Evolutionary conservation across 2,329 filamentous ascomycete genomes (phyloP), one percentile per base, ranked within the genome.

Genomic region (Colletotrichum sojae): DNA sequence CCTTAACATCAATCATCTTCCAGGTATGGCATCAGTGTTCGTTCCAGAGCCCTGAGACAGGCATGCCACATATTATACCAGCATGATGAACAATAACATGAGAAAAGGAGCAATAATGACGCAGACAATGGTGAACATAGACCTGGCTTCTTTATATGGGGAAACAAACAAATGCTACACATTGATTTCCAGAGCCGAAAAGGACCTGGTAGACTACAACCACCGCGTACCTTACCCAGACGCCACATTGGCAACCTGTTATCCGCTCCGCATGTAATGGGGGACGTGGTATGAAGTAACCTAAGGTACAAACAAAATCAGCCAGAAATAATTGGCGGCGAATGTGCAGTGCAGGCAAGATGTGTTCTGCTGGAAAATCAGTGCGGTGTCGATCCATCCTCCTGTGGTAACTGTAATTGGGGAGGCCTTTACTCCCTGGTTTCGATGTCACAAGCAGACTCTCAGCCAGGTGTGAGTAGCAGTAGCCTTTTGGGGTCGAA

Each of bases 221-320:
- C 64, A 63, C 48, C 67, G 46, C 48, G 59, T 54, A 68, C 67
- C 67, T 70, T 70, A 70, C 67, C 67, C 67, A 58, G 67, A 68
- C 63, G 54, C 63, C 67, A n/a, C 31, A 31, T 48, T 43, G 52
- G 58, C 64, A 63, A 51, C 62, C 48, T 64, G 49, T 43, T 43
- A 68, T 60, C 20, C 46, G 57, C 67, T 68, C 63, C 63, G 46
- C 63, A 31, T 55, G 52, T 70, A 53, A 27, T 62, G 56, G 63
- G 62, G 67, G 57, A 57, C 51, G 36, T 54, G 39, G 45, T 54
- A 63, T 48, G 57, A 69, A 72, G 71, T 31, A 49, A 66, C 71
- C 69, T 72, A 72, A 72, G 71, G 71, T 69, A 72, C 67, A 69
- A 56, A 62, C 67, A 69, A 56, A 62, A 72, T 72, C 71, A 72